A percentile compares a stretch with the other conserved stretches of the same genome.
Conservation (phyloP, 2,329 filamentous ascomycete genomes). For the Lasiodiplodia sp. region DNA sequence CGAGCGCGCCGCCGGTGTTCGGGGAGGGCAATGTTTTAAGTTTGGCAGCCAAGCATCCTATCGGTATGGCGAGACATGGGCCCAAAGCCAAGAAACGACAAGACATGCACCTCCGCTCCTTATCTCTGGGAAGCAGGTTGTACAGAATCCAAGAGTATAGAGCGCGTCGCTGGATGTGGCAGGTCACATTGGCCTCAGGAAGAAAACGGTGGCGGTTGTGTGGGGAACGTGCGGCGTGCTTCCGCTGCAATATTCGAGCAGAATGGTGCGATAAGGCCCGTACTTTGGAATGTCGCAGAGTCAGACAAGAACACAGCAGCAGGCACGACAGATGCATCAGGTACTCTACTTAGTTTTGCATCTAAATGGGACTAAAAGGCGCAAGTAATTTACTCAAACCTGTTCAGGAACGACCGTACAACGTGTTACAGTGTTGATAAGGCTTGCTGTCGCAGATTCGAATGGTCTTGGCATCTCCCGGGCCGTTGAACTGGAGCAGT, state of each 20-base stretch:
- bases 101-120: neutral
- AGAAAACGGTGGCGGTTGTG: neutral
- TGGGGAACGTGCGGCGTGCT: neutral
- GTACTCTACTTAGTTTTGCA: neutral
- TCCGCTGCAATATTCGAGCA: constrained; percentile 11
- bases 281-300: neutral
- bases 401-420: neutral
- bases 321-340: neutral
- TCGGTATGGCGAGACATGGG: neutral
- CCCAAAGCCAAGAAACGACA: neutral
- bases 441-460: neutral
- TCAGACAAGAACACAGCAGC: neutral
- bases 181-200: neutral
- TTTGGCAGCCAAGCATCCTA: neutral
- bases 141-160: neutral
- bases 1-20: neutral
- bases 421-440: too few relatives aligned
- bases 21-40: neutral
- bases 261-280: constrained; percentile 3
- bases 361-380: neutral
- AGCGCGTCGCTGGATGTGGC: neutral
- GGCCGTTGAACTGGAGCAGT: neutral
- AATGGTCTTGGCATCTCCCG: neutral
- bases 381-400: neutral
- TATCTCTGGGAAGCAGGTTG: constrained; percentile 5